Evolutionary conservation across 208 protist species (phyloP), one percentile per base, ranked within the genome.

Genomic region (Leishmania arabica): DNA sequence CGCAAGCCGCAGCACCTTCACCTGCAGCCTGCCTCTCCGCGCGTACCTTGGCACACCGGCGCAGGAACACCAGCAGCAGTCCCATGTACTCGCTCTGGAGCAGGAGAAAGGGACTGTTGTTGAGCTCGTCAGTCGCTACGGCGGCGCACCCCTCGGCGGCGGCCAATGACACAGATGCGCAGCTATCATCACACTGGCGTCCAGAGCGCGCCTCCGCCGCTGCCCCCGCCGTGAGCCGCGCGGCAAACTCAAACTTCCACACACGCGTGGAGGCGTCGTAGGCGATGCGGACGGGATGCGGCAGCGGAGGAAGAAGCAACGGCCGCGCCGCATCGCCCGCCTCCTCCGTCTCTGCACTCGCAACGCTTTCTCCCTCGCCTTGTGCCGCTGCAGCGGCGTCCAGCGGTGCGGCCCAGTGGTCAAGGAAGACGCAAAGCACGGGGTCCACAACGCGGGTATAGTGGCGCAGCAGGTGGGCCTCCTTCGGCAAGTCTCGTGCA

Each of bases 31-130:
- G 49, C 83, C 71, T 45, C 31, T 65, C 76, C 51, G 56, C 21
- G 15, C 75, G 56, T 58, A 73, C 70, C 74, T 83, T 86, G 9
- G 56, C 70, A 70, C 80, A 82, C 21, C 87, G 83, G 11, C 94
- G 88, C 54, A 96, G 79, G 80, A 89, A 94, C 56, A 96, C 94
- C 58, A 96, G 81, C 68, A 97, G 75, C 69, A 91, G 78, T 8
- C 94, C 94, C 51, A 95, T 84, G 74, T 90, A 93, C n/a, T 94
- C 89, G 21, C 84, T 88, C 80, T 91, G 93, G 19, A 92, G 88
- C 31, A 89, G 77, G 53, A 86, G 70, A 70, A 88, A 88, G 3
- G 89, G 88, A 73, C 88, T 91, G 7, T 45, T 83, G 78, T 86
- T 86, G 64, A 84, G 79, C 24, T 86, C 80, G 65, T 88, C 78